These are phyloP conservation scores for Cyamopsis tetragonoloba DNA, from an alignment of 306 rosid genomes.

Conservation along the genomic window DNA sequence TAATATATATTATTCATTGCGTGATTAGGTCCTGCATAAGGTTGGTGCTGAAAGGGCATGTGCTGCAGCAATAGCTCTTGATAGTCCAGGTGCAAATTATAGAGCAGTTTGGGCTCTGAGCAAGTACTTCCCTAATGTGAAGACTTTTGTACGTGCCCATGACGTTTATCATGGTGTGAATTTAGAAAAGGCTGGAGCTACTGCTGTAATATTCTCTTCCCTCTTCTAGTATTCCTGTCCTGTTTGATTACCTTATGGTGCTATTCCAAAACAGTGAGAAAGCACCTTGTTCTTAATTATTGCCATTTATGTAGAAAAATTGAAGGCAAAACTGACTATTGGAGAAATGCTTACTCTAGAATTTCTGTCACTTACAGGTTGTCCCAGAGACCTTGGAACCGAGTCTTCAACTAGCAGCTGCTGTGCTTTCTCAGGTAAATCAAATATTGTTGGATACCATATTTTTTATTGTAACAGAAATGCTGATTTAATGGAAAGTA, in stretches of 20 bases:
- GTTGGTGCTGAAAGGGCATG: slow-evolving; percentile 98
- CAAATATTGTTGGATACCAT: neutral
- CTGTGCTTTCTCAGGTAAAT: slow-evolving; percentile 94
- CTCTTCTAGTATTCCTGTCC: slow-evolving; percentile 12
- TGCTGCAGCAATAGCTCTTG: slow-evolving; percentile 93
- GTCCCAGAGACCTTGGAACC: slow-evolving; percentile 99
- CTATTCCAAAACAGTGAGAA: neutral
- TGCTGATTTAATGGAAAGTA: neutral
- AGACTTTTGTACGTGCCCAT: slow-evolving; percentile 99
- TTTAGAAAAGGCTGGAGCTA: slow-evolving; percentile 99
- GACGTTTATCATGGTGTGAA: slow-evolving; percentile 98
- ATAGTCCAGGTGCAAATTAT: slow-evolving; percentile 96
- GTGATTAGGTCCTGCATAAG: slow-evolving; percentile 86
- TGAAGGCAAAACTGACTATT: neutral
- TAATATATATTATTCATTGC: slow-evolving; percentile 32
- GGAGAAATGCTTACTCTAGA: slow-evolving; percentile 5
- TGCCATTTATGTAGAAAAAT: slow-evolving; percentile 1
- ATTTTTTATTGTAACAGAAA: neutral
- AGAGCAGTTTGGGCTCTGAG: slow-evolving; percentile 99
- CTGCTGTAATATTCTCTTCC: slow-evolving; percentile 67
- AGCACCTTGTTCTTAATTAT: neutral
- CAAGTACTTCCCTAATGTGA: slow-evolving; percentile 95
- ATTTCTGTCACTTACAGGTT: slow-evolving; percentile 55
- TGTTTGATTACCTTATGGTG: slow-evolving; percentile 11
- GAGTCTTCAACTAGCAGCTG: slow-evolving; percentile 98